A percentile compares a stretch with the other conserved stretches of the same genome.
Conservation (phyloP, 2,329 filamentous ascomycete genomes). For the Amphichorda felina region DNA sequence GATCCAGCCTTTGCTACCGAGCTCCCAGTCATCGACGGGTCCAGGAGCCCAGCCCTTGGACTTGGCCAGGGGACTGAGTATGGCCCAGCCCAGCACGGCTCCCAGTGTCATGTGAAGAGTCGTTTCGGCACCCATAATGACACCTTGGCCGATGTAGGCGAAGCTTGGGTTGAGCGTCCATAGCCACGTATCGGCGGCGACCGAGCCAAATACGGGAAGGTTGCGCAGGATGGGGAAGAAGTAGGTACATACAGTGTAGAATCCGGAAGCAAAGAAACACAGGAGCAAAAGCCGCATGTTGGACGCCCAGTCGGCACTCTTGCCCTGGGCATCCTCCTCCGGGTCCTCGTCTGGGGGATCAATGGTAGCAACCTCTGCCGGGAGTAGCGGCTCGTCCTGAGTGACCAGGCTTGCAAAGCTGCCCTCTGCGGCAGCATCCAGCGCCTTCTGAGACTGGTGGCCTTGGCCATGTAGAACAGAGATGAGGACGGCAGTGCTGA, state of each 20-base stretch:
- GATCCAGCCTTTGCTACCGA: constrained; percentile 95
- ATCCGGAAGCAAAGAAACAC: constrained; percentile 46
- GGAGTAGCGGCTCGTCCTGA: constrained; percentile 9
- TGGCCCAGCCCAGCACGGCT: constrained; percentile 78
- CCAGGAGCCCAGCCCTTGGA: constrained; percentile 80
- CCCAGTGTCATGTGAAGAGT: constrained; percentile 93
- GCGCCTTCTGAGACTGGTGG: constrained; percentile 17
- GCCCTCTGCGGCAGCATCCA: constrained; percentile 22
- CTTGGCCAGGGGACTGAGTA: constrained; percentile 85
- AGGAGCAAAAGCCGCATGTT: constrained; percentile 43
- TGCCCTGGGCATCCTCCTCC: constrained; percentile 16
- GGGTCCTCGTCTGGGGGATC: constrained; percentile 18
- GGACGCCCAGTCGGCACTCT: constrained; percentile 22
- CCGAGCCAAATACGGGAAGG: constrained; percentile 72
- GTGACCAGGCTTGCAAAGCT: constrained; percentile 30
- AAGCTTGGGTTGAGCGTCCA: constrained; percentile 95
- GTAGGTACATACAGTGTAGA: constrained; percentile 74
- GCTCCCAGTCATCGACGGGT: constrained; percentile 76
- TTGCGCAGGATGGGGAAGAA: constrained; percentile 79
- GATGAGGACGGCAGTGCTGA: constrained; percentile 90
- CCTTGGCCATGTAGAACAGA: constrained; percentile 66
- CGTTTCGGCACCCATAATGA: constrained; percentile 95
- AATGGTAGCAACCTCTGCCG: constrained; percentile 11
- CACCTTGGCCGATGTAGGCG: constrained; percentile 94
- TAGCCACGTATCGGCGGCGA: constrained; percentile 69